Percentiles rank a stretch among this genome's conserved stretches.
These are phyloP conservation scores for Gossypium herbaceum DNA, from an alignment of 345 rosid species.

Conservation along the genomic window DNA sequence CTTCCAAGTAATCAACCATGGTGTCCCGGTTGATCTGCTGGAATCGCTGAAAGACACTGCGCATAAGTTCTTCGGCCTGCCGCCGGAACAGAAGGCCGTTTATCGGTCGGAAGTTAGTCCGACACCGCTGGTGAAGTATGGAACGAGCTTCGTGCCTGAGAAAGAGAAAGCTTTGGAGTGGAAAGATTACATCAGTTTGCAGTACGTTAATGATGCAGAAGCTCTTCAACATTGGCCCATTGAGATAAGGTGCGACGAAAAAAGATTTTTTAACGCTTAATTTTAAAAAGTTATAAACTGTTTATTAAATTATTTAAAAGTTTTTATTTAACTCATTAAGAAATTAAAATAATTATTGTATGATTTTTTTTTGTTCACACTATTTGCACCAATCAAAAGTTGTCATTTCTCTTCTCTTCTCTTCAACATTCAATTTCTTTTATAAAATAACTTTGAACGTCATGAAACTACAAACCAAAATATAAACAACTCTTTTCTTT, in stretches of 20 bases:
- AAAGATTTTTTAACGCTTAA: too few species aligned
- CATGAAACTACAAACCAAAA: too few species aligned
- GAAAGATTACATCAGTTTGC: constrained; percentile 58
- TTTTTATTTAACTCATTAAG: too few species aligned
- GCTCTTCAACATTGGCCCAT: constrained; percentile 52
- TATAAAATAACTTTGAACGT: too few species aligned
- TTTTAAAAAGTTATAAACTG: too few species aligned
- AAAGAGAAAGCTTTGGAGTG: constrained; percentile 60
- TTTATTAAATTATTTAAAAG: too few species aligned
- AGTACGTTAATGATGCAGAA: constrained; percentile 43
- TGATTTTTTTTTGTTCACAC: accelerated
- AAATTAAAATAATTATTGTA: too few species aligned
- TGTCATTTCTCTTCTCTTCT: accelerated
- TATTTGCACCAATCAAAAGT: too few species aligned
- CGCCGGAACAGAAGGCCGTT: constrained; percentile 39
- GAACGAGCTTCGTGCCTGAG: constrained; percentile 55
- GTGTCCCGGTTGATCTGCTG: constrained; percentile 42
- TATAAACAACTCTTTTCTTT: too few species aligned
- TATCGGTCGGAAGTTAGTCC: constrained; percentile 43
- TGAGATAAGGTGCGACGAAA: constrained; percentile 34
- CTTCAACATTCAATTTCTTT: too few species aligned
- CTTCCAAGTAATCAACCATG: constrained; percentile 34
- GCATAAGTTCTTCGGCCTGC: constrained; percentile 36
- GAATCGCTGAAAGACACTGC: constrained; percentile 42
- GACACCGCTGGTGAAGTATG: constrained; percentile 44